These are phyloP conservation scores for Rubia yunnanensis DNA, from an alignment of 257 asterid species.

Conservation along the genomic window DNA sequence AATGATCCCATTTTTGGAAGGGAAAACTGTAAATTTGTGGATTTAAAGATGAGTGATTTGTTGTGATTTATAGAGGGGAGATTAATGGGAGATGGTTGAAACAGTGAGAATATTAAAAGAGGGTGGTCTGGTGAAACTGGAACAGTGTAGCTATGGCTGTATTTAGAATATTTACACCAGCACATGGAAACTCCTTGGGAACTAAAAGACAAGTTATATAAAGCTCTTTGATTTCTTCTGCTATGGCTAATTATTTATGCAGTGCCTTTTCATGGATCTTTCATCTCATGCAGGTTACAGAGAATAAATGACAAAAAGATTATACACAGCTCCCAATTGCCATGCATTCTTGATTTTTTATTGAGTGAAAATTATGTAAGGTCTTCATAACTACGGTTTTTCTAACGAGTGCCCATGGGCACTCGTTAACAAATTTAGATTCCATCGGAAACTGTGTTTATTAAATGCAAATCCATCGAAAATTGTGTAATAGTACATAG, in stretches of 20 bases:
- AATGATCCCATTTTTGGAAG: slow-evolving; percentile 34
- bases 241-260: slow-evolving; percentile 7
- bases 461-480: too few species aligned
- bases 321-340: slow-evolving; percentile 4
- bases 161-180: slow-evolving; percentile 30
- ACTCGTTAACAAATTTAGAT: too few species aligned
- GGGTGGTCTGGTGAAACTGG: slow-evolving; percentile 49
- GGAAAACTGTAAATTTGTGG: slow-evolving; percentile 10
- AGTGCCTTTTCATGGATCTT: slow-evolving; percentile 10
- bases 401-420: too few species aligned
- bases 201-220: slow-evolving; percentile 41
- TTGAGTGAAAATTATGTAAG: background rate
- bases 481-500: too few species aligned
- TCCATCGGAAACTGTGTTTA: too few species aligned
- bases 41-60: slow-evolving; percentile 16
- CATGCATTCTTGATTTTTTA: slow-evolving; percentile 5
- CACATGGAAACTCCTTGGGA: slow-evolving; percentile 48
- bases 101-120: slow-evolving; percentile 38
- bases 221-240: slow-evolving; percentile 10
- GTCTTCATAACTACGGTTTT: too few species aligned
- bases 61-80: slow-evolving; percentile 29
- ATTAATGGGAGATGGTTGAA: background rate
- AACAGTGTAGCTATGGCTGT: slow-evolving; percentile 34
- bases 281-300: background rate
- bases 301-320: background rate